Evolutionary conservation across 441 rosid genomes (phyloP).

Genomic region (Brassica hybrid): DNA sequence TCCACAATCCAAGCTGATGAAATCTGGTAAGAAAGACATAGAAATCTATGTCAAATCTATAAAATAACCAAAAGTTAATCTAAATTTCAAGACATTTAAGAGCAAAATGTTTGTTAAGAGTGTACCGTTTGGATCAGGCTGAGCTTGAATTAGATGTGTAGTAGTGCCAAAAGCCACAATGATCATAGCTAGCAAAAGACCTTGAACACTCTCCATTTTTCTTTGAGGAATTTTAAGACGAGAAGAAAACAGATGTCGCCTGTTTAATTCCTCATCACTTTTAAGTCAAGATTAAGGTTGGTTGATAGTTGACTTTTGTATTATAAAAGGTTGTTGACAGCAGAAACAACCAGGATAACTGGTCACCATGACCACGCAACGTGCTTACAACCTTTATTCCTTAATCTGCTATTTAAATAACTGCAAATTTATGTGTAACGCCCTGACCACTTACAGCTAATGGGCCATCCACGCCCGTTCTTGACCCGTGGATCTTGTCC

Average conservation of each 20-base stretch:
- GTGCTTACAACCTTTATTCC: slow-evolving; percentile 20
- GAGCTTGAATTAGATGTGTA: slow-evolving; percentile 20
- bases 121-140: slow-evolving; percentile 35
- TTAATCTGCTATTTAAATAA: background rate
- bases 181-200: slow-evolving; percentile 5
- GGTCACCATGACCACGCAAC: slow-evolving; percentile 13
- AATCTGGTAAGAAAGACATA: slow-evolving; percentile 23
- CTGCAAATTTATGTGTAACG: background rate
- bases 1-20: slow-evolving; percentile 38
- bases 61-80: background rate
- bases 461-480: no score
- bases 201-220: slow-evolving; percentile 27
- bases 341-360: slow-evolving; percentile 4
- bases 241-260: slow-evolving; percentile 26
- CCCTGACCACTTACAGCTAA: no score
- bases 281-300: slow-evolving; percentile 35
- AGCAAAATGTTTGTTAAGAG: background rate
- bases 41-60: background rate
- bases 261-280: slow-evolving; percentile 2
- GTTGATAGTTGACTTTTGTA: slow-evolving; percentile 13
- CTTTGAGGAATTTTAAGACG: background rate
- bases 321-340: slow-evolving; percentile 21
- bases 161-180: slow-evolving; percentile 14
- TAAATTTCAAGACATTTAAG: background rate
- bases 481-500: no score